Base-by-base conservation (phyloP, 768 basidiomycete genomes). In the Dioszegia hungarica region DNA sequence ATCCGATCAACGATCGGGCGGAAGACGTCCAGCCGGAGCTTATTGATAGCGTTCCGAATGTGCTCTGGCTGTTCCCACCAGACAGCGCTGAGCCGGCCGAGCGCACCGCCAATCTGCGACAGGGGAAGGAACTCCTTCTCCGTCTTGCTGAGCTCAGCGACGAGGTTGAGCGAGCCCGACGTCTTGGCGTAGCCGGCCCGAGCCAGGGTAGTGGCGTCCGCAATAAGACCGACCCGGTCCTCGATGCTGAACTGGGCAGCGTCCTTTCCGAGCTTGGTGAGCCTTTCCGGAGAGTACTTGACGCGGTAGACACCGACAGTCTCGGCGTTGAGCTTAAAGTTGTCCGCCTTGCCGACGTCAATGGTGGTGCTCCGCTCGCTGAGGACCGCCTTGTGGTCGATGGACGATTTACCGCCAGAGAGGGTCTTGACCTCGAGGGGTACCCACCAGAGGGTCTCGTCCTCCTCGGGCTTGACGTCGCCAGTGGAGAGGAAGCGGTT, bases 401-500 rank as follows among this genome's bases (percentile, higher is more conserved):
- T 73, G 12, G 73, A 71, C 5, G 80, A 68, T 66, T 85, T 83
- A 39, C 88, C 87, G 41, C 78, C 76, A 24, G 78, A 75, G 56
- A 83, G 80, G n/a, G 82, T 80, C 24, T 86, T 84, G 61, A 87
- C 71, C 63, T 82, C 82, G 60, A 97, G 78, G 1, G 94, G 94
- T 47, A 95, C 80, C 49, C 66, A 74, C 93, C 93, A 97, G 57
- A 89, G 80, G 1, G 89, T 93, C 74, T 90, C 79, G 66, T 95
- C 90, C 57, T 95, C 89, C 71, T 89, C 83, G 10, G 83, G 82
- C 66, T 85, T 83, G 9, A 84, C 85, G 59, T 81, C 82, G 0
- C 91, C 93, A 0, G 86, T 88, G 70, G 89, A 87, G 44, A 98
- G 79, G 82, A 95, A 98, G 19, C 95, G 82, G 72, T 95, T 89